These are phyloP conservation scores for Rubia occidens DNA, from an alignment of 305 asterid species.

Conservation along the genomic window DNA sequence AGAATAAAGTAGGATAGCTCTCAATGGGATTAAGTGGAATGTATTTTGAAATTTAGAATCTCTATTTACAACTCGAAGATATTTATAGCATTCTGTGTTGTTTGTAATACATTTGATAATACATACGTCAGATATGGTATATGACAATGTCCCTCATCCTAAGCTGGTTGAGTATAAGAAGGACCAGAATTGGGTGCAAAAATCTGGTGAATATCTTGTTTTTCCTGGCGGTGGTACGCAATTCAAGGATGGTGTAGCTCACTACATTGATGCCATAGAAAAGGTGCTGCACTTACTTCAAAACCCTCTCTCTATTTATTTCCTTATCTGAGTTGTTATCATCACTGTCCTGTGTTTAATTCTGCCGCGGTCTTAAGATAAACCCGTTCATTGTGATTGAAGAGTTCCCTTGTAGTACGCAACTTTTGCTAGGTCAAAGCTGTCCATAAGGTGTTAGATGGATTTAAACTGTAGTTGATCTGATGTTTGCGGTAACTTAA, in stretches of 20 bases:
- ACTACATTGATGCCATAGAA: slow-evolving; percentile 49
- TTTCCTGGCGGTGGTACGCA: slow-evolving; percentile 97
- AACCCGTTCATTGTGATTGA: too few species aligned
- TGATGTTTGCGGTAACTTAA: too few species aligned
- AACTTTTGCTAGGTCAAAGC: not conserved
- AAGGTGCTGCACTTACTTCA: slow-evolving; percentile 33
- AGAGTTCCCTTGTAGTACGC: not conserved
- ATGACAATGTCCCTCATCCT: slow-evolving; percentile 80
- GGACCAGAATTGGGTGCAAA: slow-evolving; percentile 78
- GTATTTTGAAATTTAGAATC: not conserved
- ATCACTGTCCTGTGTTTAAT: too few species aligned
- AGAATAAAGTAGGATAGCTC: not conserved
- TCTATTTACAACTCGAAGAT: not conserved
- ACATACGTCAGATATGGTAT: slow-evolving; percentile 56
- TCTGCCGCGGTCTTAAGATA: too few species aligned
- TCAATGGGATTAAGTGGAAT: not conserved
- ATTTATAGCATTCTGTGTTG: not conserved
- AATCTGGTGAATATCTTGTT: slow-evolving; percentile 52
- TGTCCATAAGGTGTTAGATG: not conserved
- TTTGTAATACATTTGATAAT: not conserved
- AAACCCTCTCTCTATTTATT: not conserved
- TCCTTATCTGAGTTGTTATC: not conserved
- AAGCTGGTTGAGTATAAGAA: slow-evolving; percentile 88
- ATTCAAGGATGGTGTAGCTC: slow-evolving; percentile 63
- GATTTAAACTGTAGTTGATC: not conserved